These are phyloP conservation scores for Mycena sanguinolenta DNA, from an alignment of 768 basidiomycete genomes.

Conservation along the genomic window DNA sequence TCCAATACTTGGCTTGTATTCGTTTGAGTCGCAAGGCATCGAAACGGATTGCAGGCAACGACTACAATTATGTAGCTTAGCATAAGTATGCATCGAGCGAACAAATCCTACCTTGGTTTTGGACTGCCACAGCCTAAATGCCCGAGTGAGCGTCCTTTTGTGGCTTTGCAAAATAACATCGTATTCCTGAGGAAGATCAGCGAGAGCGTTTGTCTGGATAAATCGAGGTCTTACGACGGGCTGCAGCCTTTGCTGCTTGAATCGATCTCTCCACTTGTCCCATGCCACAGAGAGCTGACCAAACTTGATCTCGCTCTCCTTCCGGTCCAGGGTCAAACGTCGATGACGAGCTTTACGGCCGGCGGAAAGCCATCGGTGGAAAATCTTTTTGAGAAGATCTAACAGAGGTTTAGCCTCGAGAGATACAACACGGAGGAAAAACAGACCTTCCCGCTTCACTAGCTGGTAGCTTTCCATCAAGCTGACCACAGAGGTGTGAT, in stretches of 20 bases:
- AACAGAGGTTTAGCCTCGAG: conserved; percentile 21
- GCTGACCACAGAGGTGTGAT: conserved; percentile 78
- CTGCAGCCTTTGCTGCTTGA: conserved; percentile 72
- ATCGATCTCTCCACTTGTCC: conserved; percentile 87
- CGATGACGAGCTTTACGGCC: conserved; percentile 74
- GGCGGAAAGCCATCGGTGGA: conserved; percentile 77
- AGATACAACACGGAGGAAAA: conserved; percentile 6
- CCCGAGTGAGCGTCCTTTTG: conserved; percentile 71
- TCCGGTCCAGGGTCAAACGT: conserved; percentile 68
- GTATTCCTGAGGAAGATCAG: conserved; percentile 60
- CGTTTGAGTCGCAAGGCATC: conserved; percentile 72
- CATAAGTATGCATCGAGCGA: conserved; percentile 1
- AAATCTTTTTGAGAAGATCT: conserved; percentile 79
- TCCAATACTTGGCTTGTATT: conserved; percentile 73
- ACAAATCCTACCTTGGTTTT: conserved; percentile 71
- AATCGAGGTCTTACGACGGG: conserved; percentile 65
- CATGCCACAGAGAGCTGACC: conserved; percentile 68
- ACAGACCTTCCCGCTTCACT: conserved; percentile 81
- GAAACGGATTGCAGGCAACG: conserved; percentile 85
- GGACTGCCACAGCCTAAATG: conserved; percentile 81
- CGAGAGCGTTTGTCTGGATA: background rate
- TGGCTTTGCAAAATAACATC: conserved; percentile 70
- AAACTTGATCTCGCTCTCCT: conserved; percentile 73
- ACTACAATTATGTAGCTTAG: conserved; percentile 59
- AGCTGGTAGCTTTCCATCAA: conserved; percentile 89